Conservation (phyloP, 2,329 filamentous ascomycete genomes). For the Colletotrichum scovillei region DNA sequence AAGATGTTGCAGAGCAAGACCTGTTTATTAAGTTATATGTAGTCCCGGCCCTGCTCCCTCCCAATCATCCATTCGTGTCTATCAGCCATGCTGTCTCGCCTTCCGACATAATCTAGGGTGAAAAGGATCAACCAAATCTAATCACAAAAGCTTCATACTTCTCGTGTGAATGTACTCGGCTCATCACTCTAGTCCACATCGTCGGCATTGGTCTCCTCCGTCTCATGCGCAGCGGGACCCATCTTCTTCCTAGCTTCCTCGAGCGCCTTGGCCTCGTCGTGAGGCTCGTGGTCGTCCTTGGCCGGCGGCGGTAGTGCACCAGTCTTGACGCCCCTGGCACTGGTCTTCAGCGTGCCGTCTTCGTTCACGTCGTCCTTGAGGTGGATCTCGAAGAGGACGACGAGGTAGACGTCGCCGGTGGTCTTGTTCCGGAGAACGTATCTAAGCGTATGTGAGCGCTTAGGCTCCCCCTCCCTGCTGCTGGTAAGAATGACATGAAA, state of each 20-base stretch:
- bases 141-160: neutral
- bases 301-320: constrained; percentile 21
- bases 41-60: neutral
- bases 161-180: neutral
- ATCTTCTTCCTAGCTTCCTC: constrained; percentile 53
- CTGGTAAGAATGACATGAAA: constrained; percentile 37
- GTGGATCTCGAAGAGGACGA: constrained; percentile 83
- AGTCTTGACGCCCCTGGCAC: constrained; percentile 47
- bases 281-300: constrained; percentile 38
- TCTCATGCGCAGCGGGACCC: constrained; percentile 38
- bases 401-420: constrained; percentile 81
- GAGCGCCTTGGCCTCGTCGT: constrained; percentile 50
- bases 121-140: neutral
- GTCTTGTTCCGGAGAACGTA: constrained; percentile 88
- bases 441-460: constrained; percentile 86
- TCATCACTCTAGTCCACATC: constrained; percentile 55
- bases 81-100: neutral
- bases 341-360: constrained; percentile 63
- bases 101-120: neutral
- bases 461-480: constrained; percentile 46
- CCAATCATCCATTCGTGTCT: neutral
- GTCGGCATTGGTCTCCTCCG: constrained; percentile 49
- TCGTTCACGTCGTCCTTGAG: constrained; percentile 74
- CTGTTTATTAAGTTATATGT: neutral
- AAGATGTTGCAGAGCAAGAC: neutral